Conservation (phyloP, 331 rosid genomes). For the Telfairia occidentalis region DNA sequence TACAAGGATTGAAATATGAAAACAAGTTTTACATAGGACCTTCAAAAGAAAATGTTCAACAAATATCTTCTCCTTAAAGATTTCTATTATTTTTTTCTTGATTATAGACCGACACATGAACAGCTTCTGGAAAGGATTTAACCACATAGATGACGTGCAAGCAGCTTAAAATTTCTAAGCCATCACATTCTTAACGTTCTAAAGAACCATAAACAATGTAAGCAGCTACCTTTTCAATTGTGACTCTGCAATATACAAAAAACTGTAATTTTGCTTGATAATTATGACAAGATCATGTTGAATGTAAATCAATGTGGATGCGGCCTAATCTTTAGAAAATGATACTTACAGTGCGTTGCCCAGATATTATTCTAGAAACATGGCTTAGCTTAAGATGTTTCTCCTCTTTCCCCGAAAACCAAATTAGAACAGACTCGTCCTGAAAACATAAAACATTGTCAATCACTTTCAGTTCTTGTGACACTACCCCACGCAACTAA, state of each 20-base stretch:
- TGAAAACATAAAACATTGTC: slow-evolving; percentile 36
- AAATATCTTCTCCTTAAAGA: neutral
- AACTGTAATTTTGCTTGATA: neutral
- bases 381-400: slow-evolving; percentile 83
- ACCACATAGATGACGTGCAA: neutral
- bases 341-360: slow-evolving; percentile 90
- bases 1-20: neutral
- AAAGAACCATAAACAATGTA: neutral
- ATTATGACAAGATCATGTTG: neutral
- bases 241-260: neutral
- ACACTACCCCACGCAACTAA: neutral
- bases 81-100: neutral
- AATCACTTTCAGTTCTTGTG: neutral
- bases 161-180: neutral
- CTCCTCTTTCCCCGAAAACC: slow-evolving; percentile 99
- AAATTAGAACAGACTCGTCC: slow-evolving; percentile 93
- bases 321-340: neutral
- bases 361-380: slow-evolving; percentile 92
- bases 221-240: neutral
- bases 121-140: neutral
- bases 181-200: neutral
- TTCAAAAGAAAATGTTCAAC: neutral
- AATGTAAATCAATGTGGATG: neutral
- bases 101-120: neutral
- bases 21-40: neutral